phyloP scores from a whole-genome alignment of 495 filamentous ascomycete genomes.

The Aspergillus saccharolyticus region DNA sequence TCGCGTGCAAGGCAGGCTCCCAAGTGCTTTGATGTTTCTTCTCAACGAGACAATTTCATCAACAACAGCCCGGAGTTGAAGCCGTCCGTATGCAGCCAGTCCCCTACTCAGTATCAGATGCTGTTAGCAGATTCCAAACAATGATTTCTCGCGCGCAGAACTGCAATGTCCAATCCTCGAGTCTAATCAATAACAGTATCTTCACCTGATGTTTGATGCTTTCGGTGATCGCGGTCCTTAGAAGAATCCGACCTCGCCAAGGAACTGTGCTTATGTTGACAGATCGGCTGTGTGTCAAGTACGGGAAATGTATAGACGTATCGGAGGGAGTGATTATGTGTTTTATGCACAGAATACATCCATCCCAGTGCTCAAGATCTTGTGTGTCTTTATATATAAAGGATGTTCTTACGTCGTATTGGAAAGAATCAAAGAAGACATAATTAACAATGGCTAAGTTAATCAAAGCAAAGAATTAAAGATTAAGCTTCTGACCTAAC shows the following conservation, averaged over 20 bases:
- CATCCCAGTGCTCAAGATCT: slow-evolving; percentile 48
- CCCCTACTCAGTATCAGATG: too few species aligned
- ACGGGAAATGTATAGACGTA: slow-evolving; percentile 29
- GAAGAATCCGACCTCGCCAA: slow-evolving; percentile 22
- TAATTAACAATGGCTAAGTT: slow-evolving; percentile 30
- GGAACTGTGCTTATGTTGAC: slow-evolving; percentile 33
- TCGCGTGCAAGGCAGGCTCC: too few species aligned
- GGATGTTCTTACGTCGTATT: slow-evolving; percentile 47
- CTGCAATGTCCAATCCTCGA: too few species aligned
- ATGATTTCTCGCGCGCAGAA: too few species aligned
- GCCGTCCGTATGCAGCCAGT: too few species aligned
- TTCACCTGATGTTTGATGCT: too few species aligned
- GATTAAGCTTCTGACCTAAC: slow-evolving; percentile 39
- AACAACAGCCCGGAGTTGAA: too few species aligned
- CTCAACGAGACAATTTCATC: too few species aligned
- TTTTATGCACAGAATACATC: slow-evolving; percentile 46
- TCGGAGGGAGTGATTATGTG: slow-evolving; percentile 47
- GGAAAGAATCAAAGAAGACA: slow-evolving; percentile 45
- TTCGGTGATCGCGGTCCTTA: too few species aligned
- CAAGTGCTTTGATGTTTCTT: too few species aligned
- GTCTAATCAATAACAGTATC: too few species aligned
- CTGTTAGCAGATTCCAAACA: too few species aligned
- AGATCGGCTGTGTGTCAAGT: slow-evolving; percentile 37
- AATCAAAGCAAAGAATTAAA: slow-evolving; percentile 35
- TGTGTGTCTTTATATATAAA: slow-evolving; percentile 42